Evolutionary conservation across 2,329 filamentous ascomycete genomes (phyloP), one percentile per base, ranked within the genome.

Genomic region (Pseudopithomyces chartarum): DNA sequence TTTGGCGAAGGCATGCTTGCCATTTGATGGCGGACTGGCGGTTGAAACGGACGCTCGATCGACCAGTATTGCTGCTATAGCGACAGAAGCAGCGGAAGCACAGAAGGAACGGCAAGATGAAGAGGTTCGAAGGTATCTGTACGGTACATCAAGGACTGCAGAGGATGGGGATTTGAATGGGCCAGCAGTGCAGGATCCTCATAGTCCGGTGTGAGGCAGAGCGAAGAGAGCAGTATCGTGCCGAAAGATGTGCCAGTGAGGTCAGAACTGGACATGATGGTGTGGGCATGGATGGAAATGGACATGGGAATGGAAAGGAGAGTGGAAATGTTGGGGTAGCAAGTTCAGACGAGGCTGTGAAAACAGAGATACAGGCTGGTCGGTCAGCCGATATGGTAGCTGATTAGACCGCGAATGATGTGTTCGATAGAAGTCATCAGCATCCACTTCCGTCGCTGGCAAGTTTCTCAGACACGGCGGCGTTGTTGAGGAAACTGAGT

Each of bases 121-220:
- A 0, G 51, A 57, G 43, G n/a, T 70, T 5, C 46, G 62, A 10
- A 15, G 38, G 19, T 46, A 60, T 1, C 33, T 70, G 11, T 63
- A 62, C 20, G 56, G 61, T 1, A 33, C 52, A 1, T 66, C 66
- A n/a, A n/a, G n/a, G n/a, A n/a, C 26, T 29, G 26, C 4, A 29
- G 26, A 29, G 5, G 34, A n/a, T 38, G 34, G 34, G 13, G 34
- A 13, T 38, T 5, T 13, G 13, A 12, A n/a, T 4, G 34, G 12
- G 11, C 13, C 34, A n/a, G 3, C n/a, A 38, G 26, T 29, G 26
- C 26, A 8, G 26, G 26, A 29, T 29, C 26, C 26, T 29, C 26
- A 8, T 5, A 8, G 26, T 4, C 8, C 8, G 5, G 8, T 29
- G 26, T 29, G 26, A 29, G 26, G 26, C 26, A 29, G 26, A 29